A percentile compares a stretch with the other conserved stretches of the same genome.
phyloP scores from a whole-genome alignment of 306 rosid genomes.

The Senna tora region DNA sequence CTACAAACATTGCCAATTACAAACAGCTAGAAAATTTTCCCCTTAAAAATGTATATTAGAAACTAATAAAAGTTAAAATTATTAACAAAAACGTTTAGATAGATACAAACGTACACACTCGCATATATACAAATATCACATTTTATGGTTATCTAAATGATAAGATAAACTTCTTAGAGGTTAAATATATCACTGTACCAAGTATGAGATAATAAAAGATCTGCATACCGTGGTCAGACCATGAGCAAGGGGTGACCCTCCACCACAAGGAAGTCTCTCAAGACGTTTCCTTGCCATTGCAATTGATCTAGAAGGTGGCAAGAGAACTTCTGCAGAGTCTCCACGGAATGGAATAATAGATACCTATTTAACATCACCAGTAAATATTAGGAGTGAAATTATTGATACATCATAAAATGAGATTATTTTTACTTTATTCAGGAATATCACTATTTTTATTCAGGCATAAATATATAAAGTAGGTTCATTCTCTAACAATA shows the following conservation, averaged over 20 bases:
- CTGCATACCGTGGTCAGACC: constrained; percentile 86
- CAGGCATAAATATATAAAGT: background rate
- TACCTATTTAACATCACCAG: constrained; percentile 57
- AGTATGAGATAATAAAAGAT: constrained; percentile 32
- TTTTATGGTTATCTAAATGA: too few relatives aligned
- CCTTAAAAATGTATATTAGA: constrained; percentile 27
- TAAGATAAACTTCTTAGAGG: too few relatives aligned
- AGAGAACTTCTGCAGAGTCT: constrained; percentile 94
- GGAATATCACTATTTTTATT: background rate
- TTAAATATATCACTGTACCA: constrained; percentile 11
- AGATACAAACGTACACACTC: background rate
- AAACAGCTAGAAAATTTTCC: constrained; percentile 16
- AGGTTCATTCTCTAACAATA: background rate
- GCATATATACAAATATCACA: constrained; percentile 14
- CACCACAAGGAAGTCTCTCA: constrained; percentile 97
- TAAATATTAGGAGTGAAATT: constrained; percentile 14
- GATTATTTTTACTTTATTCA: constrained; percentile 14
- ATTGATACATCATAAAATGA: constrained; percentile 23
- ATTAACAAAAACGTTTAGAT: constrained; percentile 7
- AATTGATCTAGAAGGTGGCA: constrained; percentile 98
- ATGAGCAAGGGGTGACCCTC: constrained; percentile 99
- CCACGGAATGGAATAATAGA: constrained; percentile 98
- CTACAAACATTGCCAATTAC: constrained; percentile 27
- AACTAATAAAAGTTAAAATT: constrained; percentile 22
- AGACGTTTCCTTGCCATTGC: constrained; percentile 97